Conservation (phyloP, 305 asterid species). For the Rubia tinctorum region DNA sequence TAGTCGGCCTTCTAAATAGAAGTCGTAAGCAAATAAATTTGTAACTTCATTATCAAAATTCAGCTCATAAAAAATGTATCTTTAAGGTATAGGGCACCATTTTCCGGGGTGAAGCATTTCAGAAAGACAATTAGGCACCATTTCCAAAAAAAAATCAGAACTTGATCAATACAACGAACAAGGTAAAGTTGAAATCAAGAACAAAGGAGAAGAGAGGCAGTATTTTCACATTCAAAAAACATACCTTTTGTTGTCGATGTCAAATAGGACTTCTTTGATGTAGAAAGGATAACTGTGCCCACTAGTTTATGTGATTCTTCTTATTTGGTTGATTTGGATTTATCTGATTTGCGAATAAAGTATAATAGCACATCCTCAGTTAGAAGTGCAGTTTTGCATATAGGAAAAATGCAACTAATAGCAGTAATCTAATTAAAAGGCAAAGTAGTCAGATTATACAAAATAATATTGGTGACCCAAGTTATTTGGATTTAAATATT, state of each 20-base stretch:
- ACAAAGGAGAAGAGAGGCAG: too few species aligned
- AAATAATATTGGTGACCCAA: constrained; percentile 52
- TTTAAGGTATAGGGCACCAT: too few species aligned
- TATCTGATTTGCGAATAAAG: constrained; percentile 69
- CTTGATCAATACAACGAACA: too few species aligned
- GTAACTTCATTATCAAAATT: too few species aligned
- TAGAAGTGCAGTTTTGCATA: constrained; percentile 62
- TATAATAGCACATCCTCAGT: constrained; percentile 95
- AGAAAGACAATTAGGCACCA: too few species aligned
- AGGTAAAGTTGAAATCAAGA: too few species aligned
- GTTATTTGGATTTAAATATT: constrained; percentile 89
- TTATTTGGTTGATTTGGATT: constrained; percentile 36
- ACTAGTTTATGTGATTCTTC: constrained; percentile 43
- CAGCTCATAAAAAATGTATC: too few species aligned
- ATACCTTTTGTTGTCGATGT: constrained; percentile 49
- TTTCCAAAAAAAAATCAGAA: too few species aligned
- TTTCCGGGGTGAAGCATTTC: too few species aligned
- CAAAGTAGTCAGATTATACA: constrained; percentile 15
- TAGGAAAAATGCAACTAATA: constrained; percentile 18
- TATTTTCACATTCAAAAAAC: constrained; percentile 11
- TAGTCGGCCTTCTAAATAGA: too few species aligned
- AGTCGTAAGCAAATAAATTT: too few species aligned
- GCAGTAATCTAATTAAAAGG: constrained; percentile 17
- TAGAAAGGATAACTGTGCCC: constrained; percentile 50
- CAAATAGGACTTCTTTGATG: constrained; percentile 57